Base-by-base conservation (phyloP, 768 basidiomycete genomes). In the Galerina marginata region DNA sequence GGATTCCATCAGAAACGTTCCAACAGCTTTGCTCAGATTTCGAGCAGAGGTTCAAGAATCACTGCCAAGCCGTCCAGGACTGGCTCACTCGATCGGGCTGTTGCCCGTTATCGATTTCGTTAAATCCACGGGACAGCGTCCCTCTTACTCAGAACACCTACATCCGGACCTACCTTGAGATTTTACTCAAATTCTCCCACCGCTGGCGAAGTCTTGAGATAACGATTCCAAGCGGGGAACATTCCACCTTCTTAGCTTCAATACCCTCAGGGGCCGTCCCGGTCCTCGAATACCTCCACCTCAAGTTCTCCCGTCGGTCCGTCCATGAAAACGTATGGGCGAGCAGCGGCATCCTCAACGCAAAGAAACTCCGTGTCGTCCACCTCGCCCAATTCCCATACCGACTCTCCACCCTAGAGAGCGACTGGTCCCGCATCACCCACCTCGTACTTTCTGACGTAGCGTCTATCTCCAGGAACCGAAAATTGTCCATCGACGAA, bases 71-170 rank as follows among this genome's bases (percentile, higher is more conserved):
- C 1, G 52, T 64, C 11, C 16, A 26, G 2, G 43, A 61, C 4
- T 67, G 65, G 65, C 50, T 67, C 12, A 42, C 38, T 20, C 65
- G 62, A 4, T 64, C 63, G 4, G 60, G 65, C 12, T 48, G 38
- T 3, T 54, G 59, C 25, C 49, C 60, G 14, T 45, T 67, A 12
- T 61, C 63, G 3, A 16, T 67, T 16, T 67, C 65, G 0, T 44
- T 66, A 25, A 55, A 63, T 29, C 57, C 58, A 26, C 48, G 38
- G 12, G 63, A 59, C 15, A 43, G 42, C 29, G 38, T 40, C 12
- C n/a, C 56, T 20, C 12, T 23, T 1, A 33, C 45, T 4, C 51
- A 62, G 3, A 20, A 59, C 25, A 37, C 44, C 4, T 33, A 50
- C 25, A 39, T 58, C 7, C 55, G 56, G 10, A 37, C 52, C 9